A percentile compares a stretch with the other conserved stretches of the same genome.
Evolutionary conservation across 1,284 basidiomycete species (phyloP).

Genomic region (Earliella scabrosa): DNA sequence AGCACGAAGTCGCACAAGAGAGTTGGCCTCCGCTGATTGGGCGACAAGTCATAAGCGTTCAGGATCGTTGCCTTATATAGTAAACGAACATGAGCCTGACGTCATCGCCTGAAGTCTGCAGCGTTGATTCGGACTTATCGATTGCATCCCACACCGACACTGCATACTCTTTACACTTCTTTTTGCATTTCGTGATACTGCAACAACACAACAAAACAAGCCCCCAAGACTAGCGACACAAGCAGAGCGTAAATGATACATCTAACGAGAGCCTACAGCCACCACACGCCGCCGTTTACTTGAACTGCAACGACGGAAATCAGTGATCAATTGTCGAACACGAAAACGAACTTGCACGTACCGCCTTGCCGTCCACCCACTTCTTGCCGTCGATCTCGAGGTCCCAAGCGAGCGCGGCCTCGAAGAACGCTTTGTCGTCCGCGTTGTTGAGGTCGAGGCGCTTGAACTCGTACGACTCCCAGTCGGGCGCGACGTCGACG

Average conservation of each 20-base stretch:
- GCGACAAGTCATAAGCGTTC: too few species aligned
- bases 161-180: slow-evolving; percentile 2
- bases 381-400: slow-evolving; percentile 83
- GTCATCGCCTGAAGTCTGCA: too few species aligned
- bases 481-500: slow-evolving; percentile 89
- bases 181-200: slow-evolving; percentile 30
- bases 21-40: too few species aligned
- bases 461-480: slow-evolving; percentile 87
- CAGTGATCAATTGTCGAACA: slow-evolving; percentile 3
- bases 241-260: slow-evolving; percentile 27
- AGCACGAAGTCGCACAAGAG: too few species aligned
- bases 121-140: too few species aligned
- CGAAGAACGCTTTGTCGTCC: slow-evolving; percentile 87
- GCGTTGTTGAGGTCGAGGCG: slow-evolving; percentile 70
- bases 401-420: slow-evolving; percentile 91
- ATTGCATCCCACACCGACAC: too few species aligned
- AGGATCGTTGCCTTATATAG: too few species aligned
- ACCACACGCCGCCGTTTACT: slow-evolving; percentile 34
- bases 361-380: slow-evolving; percentile 88
- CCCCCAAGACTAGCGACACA: slow-evolving; percentile 28
- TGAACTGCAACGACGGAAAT: slow-evolving; percentile 31
- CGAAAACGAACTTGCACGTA: slow-evolving; percentile 37
- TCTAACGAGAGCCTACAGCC: slow-evolving; percentile 15
- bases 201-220: slow-evolving; percentile 35
- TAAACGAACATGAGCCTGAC: too few species aligned